Evolutionary conservation across 2,329 filamentous ascomycete genomes (phyloP).

Genomic region (Bretziella fagacearum): DNA sequence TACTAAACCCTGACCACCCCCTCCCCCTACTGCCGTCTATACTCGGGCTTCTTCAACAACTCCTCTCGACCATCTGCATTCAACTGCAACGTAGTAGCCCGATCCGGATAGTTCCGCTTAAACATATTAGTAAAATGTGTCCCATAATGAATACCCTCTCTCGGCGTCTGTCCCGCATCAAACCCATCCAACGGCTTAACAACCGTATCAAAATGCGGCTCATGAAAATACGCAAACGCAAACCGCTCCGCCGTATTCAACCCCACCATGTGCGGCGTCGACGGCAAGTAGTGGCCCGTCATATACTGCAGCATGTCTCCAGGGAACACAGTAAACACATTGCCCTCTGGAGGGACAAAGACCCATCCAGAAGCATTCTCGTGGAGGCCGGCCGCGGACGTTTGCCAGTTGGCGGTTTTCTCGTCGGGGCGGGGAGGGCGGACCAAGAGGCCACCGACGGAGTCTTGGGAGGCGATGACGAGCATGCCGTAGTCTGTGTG

Average conservation of each 20-base stretch:
- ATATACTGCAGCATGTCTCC: conserved; percentile 37
- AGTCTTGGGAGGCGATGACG: conserved; percentile 32
- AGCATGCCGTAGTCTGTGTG: conserved; percentile 36
- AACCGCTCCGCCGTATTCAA: conserved; percentile 31
- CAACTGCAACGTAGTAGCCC: conserved; percentile 27
- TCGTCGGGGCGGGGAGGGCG: conserved; percentile 27
- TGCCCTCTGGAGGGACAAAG: conserved; percentile 28
- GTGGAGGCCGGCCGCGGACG: conserved; percentile 27
- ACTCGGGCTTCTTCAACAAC: conserved; percentile 18
- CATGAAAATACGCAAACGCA: conserved; percentile 34
- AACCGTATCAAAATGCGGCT: conserved; percentile 31
- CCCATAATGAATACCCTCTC: conserved; percentile 32
- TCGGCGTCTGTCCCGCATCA: conserved; percentile 19
- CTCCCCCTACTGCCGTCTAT: conserved; percentile 17
- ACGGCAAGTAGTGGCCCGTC: conserved; percentile 28
- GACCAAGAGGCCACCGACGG: conserved; percentile 32
- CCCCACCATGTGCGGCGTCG: conserved; percentile 34
- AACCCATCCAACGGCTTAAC: conserved; percentile 27
- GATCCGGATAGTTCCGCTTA: conserved; percentile 31
- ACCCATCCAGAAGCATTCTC: conserved; percentile 31
- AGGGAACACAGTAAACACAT: conserved; percentile 33
- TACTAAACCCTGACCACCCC: not conserved
- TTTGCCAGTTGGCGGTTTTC: conserved; percentile 29
- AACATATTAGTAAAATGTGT: conserved; percentile 36
- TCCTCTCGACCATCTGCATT: conserved; percentile 21